Percentiles rank a stretch among this genome's conserved stretches.
Evolutionary conservation across 768 basidiomycete species (phyloP).

Genomic region (Naematelia aurantialba): DNA sequence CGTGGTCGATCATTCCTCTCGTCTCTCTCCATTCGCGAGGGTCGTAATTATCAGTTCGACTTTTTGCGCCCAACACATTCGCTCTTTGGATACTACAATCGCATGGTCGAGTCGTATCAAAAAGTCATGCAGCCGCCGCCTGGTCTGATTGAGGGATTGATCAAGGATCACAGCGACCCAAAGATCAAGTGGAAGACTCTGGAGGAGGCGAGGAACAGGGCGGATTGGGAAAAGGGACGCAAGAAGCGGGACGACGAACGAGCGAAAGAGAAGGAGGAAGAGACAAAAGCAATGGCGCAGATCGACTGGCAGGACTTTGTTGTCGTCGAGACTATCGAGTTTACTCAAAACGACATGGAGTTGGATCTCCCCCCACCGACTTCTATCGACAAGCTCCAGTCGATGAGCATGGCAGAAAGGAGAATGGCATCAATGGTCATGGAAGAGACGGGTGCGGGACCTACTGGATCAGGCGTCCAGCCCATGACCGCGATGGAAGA

Average conservation of each 20-base stretch:
- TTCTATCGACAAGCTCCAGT: slow-evolving; percentile 89
- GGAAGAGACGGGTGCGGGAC: slow-evolving; percentile 91
- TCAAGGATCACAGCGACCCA: slow-evolving; percentile 60
- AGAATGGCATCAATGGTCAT: slow-evolving; percentile 97
- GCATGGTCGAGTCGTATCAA: slow-evolving; percentile 91
- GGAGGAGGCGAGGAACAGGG: slow-evolving; percentile 69
- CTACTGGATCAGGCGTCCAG: slow-evolving; percentile 53
- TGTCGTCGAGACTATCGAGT: slow-evolving; percentile 80
- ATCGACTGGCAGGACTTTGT: slow-evolving; percentile 99
- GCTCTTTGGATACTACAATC: slow-evolving; percentile 93
- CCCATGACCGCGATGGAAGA: slow-evolving; percentile 54
- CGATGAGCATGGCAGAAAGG: slow-evolving; percentile 94
- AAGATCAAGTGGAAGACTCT: slow-evolving; percentile 73
- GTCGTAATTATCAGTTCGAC: slow-evolving; percentile 95
- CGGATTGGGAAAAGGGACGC: slow-evolving; percentile 82
- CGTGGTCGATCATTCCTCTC: slow-evolving; percentile 82
- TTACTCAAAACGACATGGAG: slow-evolving; percentile 79
- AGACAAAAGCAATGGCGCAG: slow-evolving; percentile 88
- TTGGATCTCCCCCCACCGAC: slow-evolving; percentile 90
- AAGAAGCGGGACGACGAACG: slow-evolving; percentile 79
- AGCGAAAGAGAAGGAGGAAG: slow-evolving; percentile 87
- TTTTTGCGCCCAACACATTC: slow-evolving; percentile 94
- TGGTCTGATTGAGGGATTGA: slow-evolving; percentile 67
- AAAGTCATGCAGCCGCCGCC: slow-evolving; percentile 80
- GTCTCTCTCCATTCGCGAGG: slow-evolving; percentile 78